These are phyloP conservation scores for Verticillium longisporum DNA, from an alignment of 2,329 filamentous ascomycete species.

Conservation along the genomic window DNA sequence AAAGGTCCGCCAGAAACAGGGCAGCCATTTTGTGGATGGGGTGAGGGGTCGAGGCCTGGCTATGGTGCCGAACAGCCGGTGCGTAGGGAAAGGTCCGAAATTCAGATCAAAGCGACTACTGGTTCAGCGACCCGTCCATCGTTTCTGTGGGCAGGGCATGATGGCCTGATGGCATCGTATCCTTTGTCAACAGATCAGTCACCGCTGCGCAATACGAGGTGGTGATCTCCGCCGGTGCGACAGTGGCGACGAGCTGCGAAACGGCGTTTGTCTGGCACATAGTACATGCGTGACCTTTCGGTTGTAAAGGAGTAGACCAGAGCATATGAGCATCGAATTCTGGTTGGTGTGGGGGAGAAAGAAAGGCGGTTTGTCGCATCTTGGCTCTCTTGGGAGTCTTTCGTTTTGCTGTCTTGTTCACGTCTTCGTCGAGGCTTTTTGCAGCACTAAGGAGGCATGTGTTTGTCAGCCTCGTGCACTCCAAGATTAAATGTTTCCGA, in stretches of 20 bases:
- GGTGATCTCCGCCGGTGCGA: too few species aligned
- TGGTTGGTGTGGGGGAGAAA: too few species aligned
- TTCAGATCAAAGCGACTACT: neutral
- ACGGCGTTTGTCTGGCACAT: too few species aligned
- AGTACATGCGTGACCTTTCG: too few species aligned
- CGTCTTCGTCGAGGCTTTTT: constrained; percentile 11
- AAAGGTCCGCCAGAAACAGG: neutral
- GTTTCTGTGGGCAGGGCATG: neutral
- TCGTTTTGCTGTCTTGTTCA: constrained; percentile 7
- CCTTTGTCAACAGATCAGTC: too few species aligned
- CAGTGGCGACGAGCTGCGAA: too few species aligned
- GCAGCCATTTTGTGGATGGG: neutral
- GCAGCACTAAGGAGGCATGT: constrained; percentile 12
- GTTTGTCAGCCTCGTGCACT: neutral
- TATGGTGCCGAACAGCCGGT: neutral
- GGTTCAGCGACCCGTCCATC: neutral
- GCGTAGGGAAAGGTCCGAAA: neutral
- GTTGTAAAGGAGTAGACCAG: too few species aligned
- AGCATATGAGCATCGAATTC: too few species aligned
- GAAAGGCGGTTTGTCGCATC: neutral
- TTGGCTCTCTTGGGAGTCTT: constrained; percentile 14
- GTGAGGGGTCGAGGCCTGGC: neutral
- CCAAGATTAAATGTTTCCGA: too few species aligned
- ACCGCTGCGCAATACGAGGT: too few species aligned
- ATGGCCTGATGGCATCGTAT: too few species aligned